Evolutionary conservation across 441 rosid genomes (phyloP).

Genomic region (Eutrema salsugineum): DNA sequence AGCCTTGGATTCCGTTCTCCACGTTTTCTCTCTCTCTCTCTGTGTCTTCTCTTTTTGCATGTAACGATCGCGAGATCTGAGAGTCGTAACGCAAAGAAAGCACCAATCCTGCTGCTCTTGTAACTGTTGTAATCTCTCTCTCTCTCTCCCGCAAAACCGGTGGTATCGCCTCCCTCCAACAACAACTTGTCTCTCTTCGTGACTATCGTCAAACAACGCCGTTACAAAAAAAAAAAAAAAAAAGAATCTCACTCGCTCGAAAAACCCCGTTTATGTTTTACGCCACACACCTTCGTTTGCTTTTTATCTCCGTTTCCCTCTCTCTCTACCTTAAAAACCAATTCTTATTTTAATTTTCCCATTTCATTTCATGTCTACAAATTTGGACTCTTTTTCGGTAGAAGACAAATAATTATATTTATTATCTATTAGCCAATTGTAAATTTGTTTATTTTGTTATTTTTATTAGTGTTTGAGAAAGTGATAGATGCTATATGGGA

Average conservation of each 20-base stretch:
- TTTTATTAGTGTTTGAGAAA: too few relatives aligned
- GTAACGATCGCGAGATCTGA: constrained; percentile 46
- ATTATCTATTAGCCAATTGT: background rate
- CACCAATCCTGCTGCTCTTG: constrained; percentile 7
- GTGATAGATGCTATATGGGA: too few relatives aligned
- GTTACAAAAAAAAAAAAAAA: background rate
- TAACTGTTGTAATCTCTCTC: constrained; percentile 42
- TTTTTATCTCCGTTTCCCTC: constrained; percentile 23
- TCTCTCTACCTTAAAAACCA: background rate
- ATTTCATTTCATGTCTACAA: background rate
- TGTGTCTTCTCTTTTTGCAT: constrained; percentile 6
- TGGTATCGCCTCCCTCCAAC: background rate
- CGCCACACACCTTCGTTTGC: constrained; percentile 10
- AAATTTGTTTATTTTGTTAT: background rate
- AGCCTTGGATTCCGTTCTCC: constrained; percentile 25
- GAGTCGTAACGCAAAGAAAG: constrained; percentile 42
- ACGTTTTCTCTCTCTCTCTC: constrained; percentile 18
- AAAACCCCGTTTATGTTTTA: constrained; percentile 5
- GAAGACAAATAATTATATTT: too few relatives aligned
- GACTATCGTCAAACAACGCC: constrained; percentile 3
- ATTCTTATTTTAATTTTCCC: background rate
- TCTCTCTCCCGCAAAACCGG: constrained; percentile 11
- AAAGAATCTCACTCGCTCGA: background rate
- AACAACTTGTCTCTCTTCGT: background rate
- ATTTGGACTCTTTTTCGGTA: background rate